These are phyloP conservation scores for Zarea fungicola DNA, from an alignment of 2,329 filamentous ascomycete genomes.

Conservation along the genomic window DNA sequence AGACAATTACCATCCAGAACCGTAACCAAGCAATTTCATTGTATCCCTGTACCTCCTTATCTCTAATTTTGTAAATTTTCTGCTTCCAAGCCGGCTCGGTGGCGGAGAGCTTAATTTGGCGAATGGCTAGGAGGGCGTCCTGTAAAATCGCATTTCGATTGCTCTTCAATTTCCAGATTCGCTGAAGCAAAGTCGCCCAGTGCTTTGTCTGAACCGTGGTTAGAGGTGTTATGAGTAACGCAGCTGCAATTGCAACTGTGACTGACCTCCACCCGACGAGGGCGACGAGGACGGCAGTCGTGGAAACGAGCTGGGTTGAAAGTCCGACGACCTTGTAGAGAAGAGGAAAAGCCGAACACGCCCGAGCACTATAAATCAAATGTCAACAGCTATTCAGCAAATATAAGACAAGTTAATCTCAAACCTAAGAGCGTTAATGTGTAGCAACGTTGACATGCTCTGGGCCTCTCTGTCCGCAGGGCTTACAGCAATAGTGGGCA, in stretches of 20 bases:
- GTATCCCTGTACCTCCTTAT: slow-evolving; percentile 3
- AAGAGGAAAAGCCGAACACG: neutral
- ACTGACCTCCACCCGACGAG: slow-evolving; percentile 1
- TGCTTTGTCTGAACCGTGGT: neutral
- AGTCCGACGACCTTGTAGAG: neutral
- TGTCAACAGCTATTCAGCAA: neutral
- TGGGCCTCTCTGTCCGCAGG: neutral
- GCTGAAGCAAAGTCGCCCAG: neutral
- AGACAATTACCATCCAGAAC: neutral
- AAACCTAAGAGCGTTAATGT: neutral
- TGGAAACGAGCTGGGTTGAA: neutral
- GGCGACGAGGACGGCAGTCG: neutral
- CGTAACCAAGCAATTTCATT: neutral
- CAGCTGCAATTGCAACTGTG: neutral
- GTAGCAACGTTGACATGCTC: neutral
- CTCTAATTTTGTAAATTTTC: slow-evolving; percentile 9
- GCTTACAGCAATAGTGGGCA: neutral
- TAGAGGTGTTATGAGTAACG: neutral
- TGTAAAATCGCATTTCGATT: neutral
- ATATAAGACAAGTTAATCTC: too few relatives aligned
- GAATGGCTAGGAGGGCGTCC: slow-evolving; percentile 7
- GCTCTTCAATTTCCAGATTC: neutral
- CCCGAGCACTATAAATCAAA: neutral
- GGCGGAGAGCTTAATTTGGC: slow-evolving; percentile 16
- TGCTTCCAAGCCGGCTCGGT: slow-evolving; percentile 9